Conservation (phyloP, 257 asterid species). For the Ilex aquifolium region DNA sequence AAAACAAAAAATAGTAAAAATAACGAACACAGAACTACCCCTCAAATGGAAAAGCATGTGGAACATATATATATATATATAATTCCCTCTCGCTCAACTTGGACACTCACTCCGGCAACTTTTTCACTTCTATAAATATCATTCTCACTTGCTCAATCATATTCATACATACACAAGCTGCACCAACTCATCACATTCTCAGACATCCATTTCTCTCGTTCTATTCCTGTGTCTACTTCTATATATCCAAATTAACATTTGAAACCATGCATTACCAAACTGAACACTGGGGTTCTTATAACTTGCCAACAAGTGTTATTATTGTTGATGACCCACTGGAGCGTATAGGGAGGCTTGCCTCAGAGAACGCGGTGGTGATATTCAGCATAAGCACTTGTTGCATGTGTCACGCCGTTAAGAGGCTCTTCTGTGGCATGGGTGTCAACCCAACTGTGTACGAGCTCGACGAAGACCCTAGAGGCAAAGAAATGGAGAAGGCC, state of each 20-base stretch:
- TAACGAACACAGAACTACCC: no score
- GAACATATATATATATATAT: background rate
- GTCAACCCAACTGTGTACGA: constrained; percentile 21
- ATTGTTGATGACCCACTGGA: background rate
- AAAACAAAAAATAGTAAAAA: no score
- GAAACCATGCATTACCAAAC: background rate
- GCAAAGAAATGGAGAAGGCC: constrained; percentile 13
- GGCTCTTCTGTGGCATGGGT: constrained; percentile 26
- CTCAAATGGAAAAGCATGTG: no score
- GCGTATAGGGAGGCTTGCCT: constrained; percentile 11
- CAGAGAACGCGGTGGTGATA: constrained; percentile 24
- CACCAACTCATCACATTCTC: no score
- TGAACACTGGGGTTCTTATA: background rate
- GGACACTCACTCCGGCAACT: no score
- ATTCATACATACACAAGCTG: no score
- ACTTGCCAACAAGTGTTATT: background rate
- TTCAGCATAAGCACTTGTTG: constrained; percentile 24
- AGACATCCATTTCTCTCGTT: background rate
- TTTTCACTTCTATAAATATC: background rate
- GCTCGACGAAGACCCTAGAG: constrained; percentile 14
- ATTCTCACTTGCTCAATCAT: background rate
- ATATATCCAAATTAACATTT: background rate
- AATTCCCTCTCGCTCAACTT: no score
- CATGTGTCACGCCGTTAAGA: constrained; percentile 25
- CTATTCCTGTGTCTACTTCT: no score